A percentile compares a stretch with the other conserved stretches of the same genome.
These are phyloP conservation scores for Sarocladium brachiariae DNA, from an alignment of 2,329 filamentous ascomycete genomes.

Conservation along the genomic window DNA sequence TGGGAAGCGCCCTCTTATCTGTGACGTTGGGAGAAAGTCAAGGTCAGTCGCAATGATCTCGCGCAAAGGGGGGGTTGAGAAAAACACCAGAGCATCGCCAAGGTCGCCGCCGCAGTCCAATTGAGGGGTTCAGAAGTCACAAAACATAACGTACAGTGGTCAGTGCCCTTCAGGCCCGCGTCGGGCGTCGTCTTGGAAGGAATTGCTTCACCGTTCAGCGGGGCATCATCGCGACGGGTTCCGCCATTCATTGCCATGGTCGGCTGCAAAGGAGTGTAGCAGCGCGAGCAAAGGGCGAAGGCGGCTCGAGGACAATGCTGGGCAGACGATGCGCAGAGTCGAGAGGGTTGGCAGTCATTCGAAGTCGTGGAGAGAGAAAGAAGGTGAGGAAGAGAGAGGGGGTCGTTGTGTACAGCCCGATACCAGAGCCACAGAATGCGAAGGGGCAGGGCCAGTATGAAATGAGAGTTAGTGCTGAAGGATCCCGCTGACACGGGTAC, in stretches of 20 bases:
- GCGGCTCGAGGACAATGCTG: neutral
- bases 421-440: neutral
- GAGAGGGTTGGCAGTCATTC: neutral
- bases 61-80: slow-evolving; percentile 1
- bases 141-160: slow-evolving; percentile 56
- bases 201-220: slow-evolving; percentile 16
- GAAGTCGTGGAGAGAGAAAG: neutral
- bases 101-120: neutral
- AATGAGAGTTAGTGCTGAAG: neutral
- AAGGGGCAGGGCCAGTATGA: neutral
- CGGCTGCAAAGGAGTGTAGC: slow-evolving; percentile 11
- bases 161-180: slow-evolving; percentile 72
- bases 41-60: neutral
- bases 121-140: neutral
- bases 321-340: neutral
- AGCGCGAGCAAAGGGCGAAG: slow-evolving; percentile 1
- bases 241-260: slow-evolving; percentile 22
- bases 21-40: neutral
- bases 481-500: neutral
- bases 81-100: no score
- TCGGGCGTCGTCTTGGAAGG: slow-evolving; percentile 35
- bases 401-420: no score
- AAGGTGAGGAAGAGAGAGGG: neutral
- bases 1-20: slow-evolving; percentile 79
- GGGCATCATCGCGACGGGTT: slow-evolving; percentile 26